Conservation (phyloP, 2,329 filamentous ascomycete species). For the Waltergamsia citrina region DNA sequence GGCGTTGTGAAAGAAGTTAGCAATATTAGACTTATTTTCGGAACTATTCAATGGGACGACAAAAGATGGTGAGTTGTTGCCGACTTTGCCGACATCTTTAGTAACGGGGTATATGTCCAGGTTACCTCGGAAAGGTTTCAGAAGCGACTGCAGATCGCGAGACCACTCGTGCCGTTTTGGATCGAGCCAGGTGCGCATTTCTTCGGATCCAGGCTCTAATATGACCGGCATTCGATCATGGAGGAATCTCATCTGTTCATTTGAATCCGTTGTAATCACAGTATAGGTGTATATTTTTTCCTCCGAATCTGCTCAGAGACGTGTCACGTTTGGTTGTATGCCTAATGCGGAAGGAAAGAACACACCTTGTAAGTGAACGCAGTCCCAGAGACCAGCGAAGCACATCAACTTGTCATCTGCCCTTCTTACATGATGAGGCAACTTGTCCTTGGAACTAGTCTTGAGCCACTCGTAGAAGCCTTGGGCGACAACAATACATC, state of each 20-base stretch:
- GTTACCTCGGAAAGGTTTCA: conserved; percentile 72
- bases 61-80: conserved; percentile 79
- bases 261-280: conserved; percentile 85
- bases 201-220: conserved; percentile 64
- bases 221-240: conserved; percentile 97
- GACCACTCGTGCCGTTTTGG: conserved; percentile 65
- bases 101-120: conserved; percentile 80
- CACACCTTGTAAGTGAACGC: conserved; percentile 67
- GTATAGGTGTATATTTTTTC: conserved; percentile 81
- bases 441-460: conserved; percentile 63
- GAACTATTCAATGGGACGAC: conserved; percentile 74
- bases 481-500: conserved; percentile 80
- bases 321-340: neutral
- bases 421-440: conserved; percentile 76
- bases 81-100: conserved; percentile 88
- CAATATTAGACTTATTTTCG: conserved; percentile 88
- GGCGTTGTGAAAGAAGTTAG: conserved; percentile 74
- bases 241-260: conserved; percentile 72
- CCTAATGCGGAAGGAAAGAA: too few relatives aligned
- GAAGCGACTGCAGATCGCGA: conserved; percentile 62
- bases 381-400: conserved; percentile 88
- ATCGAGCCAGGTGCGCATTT: conserved; percentile 69
- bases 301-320: conserved; percentile 19
- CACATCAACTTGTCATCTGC: conserved; percentile 79
- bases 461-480: conserved; percentile 97